Conservation (phyloP, 495 filamentous ascomycete genomes). For the Lentithecium fluviatile region DNA sequence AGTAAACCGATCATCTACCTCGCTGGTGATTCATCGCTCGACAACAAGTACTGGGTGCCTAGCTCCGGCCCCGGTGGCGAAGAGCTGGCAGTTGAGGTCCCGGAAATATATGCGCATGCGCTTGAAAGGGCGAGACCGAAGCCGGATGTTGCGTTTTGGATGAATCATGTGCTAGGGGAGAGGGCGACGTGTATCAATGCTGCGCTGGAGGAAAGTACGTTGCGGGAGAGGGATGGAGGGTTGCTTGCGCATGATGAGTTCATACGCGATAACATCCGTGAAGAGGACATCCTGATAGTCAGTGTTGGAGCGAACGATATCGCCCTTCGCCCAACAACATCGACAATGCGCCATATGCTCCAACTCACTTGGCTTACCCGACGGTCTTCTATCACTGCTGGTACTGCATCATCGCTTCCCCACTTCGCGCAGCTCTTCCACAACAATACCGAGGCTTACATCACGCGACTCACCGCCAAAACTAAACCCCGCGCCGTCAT, state of each 20-base stretch:
- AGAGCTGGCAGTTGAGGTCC: slow-evolving; percentile 23
- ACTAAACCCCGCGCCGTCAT: slow-evolving; percentile 40
- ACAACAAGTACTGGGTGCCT: slow-evolving; percentile 42
- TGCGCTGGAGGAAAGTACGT: slow-evolving; percentile 36
- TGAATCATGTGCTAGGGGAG: slow-evolving; percentile 38
- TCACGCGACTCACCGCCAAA: slow-evolving; percentile 24
- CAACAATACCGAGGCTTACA: slow-evolving; percentile 31
- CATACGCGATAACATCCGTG: slow-evolving; percentile 38
- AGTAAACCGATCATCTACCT: slow-evolving; percentile 38
- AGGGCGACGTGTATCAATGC: slow-evolving; percentile 38
- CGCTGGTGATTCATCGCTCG: slow-evolving; percentile 42
- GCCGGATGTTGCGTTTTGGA: slow-evolving; percentile 41
- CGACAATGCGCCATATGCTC: slow-evolving; percentile 36
- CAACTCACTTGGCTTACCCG: slow-evolving; percentile 37
- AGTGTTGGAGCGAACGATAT: slow-evolving; percentile 43
- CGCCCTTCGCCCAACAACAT: slow-evolving; percentile 31
- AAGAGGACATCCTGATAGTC: slow-evolving; percentile 39
- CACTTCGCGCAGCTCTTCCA: slow-evolving; percentile 39
- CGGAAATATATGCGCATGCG: slow-evolving; percentile 35
- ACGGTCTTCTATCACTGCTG: slow-evolving; percentile 27
- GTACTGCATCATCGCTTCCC: slow-evolving; percentile 28
- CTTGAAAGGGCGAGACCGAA: slow-evolving; percentile 23
- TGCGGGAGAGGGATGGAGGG: slow-evolving; percentile 30
- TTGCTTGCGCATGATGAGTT: slow-evolving; percentile 40
- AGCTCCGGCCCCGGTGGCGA: slow-evolving; percentile 29